Evolutionary conservation across 2,329 filamentous ascomycete genomes (phyloP), one percentile per base, ranked within the genome.

Genomic region (Metarhizium anisopliae): DNA sequence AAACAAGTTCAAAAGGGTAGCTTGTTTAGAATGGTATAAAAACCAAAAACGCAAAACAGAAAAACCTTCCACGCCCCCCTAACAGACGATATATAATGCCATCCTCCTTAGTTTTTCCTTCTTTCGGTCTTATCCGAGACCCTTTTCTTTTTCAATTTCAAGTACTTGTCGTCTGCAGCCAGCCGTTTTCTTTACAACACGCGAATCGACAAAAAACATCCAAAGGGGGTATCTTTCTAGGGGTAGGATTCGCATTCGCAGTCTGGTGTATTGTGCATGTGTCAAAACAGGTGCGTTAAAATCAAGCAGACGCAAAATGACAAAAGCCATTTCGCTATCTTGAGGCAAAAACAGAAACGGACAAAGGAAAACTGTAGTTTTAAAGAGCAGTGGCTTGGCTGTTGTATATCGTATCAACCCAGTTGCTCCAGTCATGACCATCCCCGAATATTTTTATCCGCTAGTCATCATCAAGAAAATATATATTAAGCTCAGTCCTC

Each of bases 181-280:
- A 16, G 45, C 25, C 20, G 45, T 49, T 16, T 47, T n/a, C 45
- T 30, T 30, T 16, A 14, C 45, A 49, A 49, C 45, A 30, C 45
- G 42, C 42, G 29, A 55, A 40, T 32, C n/a, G 42, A 51, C 38
- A 51, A 57, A 54, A 60, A 59, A 53, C 47, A 67, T 68, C 63
- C 64, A 72, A 67, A 62, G 25, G 62, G 70, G 70, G 70, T 72
- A 72, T 72, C 70, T 71, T 70, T 72, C 68, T 71, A 69, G 65
- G 62, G 52, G 42, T 54, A 54, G 47, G 53, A 52, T 65, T 69
- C 59, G 66, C 68, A 69, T 65, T 69, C 59, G 66, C 68, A 69
- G 60, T 68, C 62, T 69, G 64, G 59, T 57, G 53, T 53, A 54
- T 50, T 47, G 29, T 16, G 11, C 38, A 40, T 18, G 35, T 49